phyloP scores from a whole-genome alignment of 768 basidiomycete genomes.

The Suillus placidus region DNA sequence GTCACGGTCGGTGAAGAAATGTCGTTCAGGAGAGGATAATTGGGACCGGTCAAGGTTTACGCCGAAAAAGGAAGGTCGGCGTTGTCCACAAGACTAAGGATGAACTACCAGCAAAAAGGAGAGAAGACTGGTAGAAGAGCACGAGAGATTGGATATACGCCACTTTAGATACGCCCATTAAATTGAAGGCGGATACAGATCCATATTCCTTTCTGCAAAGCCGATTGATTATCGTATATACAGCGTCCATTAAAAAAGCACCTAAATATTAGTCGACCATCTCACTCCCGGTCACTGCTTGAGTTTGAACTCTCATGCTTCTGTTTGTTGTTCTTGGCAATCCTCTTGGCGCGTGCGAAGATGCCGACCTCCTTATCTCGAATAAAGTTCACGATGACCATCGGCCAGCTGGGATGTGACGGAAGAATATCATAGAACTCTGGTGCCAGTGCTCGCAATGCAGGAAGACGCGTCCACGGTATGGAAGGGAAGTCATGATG shows the following conservation, averaged over 20 bases:
- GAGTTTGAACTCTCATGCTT: conserved; percentile 16
- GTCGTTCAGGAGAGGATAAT: too few species aligned
- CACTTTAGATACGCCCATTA: background rate
- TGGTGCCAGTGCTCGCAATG: conserved; percentile 78
- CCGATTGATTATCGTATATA: conserved; percentile 6
- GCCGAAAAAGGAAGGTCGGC: too few species aligned
- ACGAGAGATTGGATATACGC: background rate
- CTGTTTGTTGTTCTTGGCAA: conserved; percentile 41
- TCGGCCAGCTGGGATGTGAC: conserved; percentile 90
- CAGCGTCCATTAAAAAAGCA: conserved; percentile 15
- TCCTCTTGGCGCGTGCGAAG: conserved; percentile 83
- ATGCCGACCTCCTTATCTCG: conserved; percentile 87
- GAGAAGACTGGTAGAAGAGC: too few species aligned
- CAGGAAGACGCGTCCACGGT: conserved; percentile 91
- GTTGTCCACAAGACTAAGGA: too few species aligned
- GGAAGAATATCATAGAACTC: conserved; percentile 93
- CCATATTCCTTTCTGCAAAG: background rate
- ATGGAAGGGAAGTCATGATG: conserved; percentile 99
- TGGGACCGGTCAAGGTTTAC: too few species aligned
- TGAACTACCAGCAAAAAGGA: too few species aligned
- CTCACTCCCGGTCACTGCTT: conserved; percentile 22
- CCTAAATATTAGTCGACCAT: background rate
- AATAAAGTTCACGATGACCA: conserved; percentile 94
- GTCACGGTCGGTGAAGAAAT: too few species aligned
- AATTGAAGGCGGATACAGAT: background rate